Evolutionary conservation across 148 eudicot genomes (phyloP).

Genomic region (Selenicereus undatus): DNA sequence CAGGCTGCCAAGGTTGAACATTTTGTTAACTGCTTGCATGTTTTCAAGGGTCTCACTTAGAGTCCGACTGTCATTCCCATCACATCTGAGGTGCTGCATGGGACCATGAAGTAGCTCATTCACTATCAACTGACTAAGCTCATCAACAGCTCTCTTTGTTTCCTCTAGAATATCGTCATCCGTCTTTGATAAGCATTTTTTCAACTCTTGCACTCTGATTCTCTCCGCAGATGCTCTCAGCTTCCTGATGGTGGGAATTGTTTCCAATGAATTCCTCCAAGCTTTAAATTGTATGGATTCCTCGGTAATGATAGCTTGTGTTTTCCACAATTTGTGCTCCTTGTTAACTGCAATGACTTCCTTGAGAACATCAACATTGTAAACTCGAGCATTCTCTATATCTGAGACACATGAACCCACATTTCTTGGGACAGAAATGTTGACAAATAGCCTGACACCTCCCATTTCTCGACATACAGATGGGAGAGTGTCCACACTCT

Average conservation of each 20-base stretch:
- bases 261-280: slow-evolving; percentile 89
- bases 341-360: no score
- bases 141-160: slow-evolving; percentile 66
- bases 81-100: slow-evolving; percentile 90
- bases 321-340: slow-evolving; percentile 11
- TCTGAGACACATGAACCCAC: no score
- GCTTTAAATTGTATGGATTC: slow-evolving; percentile 79
- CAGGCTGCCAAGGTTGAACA: slow-evolving; percentile 76
- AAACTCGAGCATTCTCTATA: no score
- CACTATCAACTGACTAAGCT: slow-evolving; percentile 77
- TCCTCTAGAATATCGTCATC: slow-evolving; percentile 68
- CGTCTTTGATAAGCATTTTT: slow-evolving; percentile 72
- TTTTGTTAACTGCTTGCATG: slow-evolving; percentile 87
- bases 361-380: no score
- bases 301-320: slow-evolving; percentile 46
- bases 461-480: slow-evolving; percentile 41
- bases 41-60: slow-evolving; percentile 79
- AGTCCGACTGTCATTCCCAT: slow-evolving; percentile 81
- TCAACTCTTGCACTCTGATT: slow-evolving; percentile 70
- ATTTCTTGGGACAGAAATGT: no score
- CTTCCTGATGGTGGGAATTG: slow-evolving; percentile 89
- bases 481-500: slow-evolving; percentile 62
- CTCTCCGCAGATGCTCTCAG: slow-evolving; percentile 88
- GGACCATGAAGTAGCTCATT: slow-evolving; percentile 92
- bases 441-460: no score